Evolutionary conservation across 257 asterid genomes (phyloP).

Genomic region (Primulina eburnea): DNA sequence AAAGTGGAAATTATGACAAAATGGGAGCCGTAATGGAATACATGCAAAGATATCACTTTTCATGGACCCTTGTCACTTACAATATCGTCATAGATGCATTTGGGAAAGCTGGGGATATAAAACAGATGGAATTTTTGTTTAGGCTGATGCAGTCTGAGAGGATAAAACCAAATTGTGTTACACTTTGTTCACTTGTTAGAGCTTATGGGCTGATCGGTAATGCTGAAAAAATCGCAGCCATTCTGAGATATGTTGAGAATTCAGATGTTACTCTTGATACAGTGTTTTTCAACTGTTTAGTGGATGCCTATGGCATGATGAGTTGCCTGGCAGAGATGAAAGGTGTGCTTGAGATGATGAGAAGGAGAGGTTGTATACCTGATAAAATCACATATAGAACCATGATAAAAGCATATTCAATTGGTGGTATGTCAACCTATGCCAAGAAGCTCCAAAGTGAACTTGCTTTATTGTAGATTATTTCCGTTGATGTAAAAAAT

Average conservation of each 20-base stretch:
- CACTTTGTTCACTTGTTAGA: constrained; percentile 77
- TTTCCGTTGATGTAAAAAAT: not conserved
- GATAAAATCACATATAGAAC: constrained; percentile 77
- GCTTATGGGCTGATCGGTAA: constrained; percentile 74
- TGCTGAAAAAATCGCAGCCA: constrained; percentile 55
- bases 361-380: constrained; percentile 60
- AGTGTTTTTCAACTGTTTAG: constrained; percentile 79
- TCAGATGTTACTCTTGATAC: constrained; percentile 74
- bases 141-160: constrained; percentile 90
- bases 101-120: constrained; percentile 77
- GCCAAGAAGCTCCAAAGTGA: constrained; percentile 57
- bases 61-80: constrained; percentile 83
- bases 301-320: constrained; percentile 87
- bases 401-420: constrained; percentile 67
- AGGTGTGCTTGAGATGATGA: constrained; percentile 77
- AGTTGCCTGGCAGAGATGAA: constrained; percentile 81
- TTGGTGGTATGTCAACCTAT: constrained; percentile 55
- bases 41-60: constrained; percentile 86
- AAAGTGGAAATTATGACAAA: constrained; percentile 69
- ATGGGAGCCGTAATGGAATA: constrained; percentile 91
- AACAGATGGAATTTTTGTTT: constrained; percentile 79
- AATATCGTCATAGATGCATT: constrained; percentile 89
- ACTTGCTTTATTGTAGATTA: constrained; percentile 47
- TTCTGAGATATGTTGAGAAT: constrained; percentile 56
- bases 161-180: constrained; percentile 69